phyloP scores from a whole-genome alignment of 2,329 filamentous ascomycete genomes.

The Graphilbum fragrans region DNA sequence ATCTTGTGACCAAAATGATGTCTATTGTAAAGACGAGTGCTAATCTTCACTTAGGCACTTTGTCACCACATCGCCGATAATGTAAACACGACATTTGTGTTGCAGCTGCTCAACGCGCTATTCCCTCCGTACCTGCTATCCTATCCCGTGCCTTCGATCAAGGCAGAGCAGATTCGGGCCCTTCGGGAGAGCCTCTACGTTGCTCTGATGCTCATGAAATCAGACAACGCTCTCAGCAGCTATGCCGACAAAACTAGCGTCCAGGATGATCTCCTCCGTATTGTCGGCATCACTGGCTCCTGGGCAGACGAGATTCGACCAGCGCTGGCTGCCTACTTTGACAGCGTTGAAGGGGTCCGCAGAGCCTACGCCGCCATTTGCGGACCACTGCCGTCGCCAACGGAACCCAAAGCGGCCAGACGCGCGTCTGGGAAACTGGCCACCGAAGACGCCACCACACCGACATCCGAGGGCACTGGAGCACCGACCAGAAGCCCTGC shows the following conservation, averaged over 20 bases:
- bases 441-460: not conserved
- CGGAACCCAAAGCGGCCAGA: not conserved
- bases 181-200: slow-evolving; percentile 7
- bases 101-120: slow-evolving; percentile 11
- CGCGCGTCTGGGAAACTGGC: not conserved
- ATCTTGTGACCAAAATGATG: too few species aligned
- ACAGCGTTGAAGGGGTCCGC: not conserved
- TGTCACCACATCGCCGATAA: slow-evolving; percentile 7
- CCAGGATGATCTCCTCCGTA: not conserved
- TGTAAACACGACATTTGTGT: slow-evolving; percentile 1
- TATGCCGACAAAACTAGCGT: not conserved
- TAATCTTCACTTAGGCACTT: slow-evolving; percentile 3
- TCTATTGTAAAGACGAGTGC: not conserved
- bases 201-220: not conserved
- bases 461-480: not conserved
- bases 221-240: not conserved
- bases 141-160: slow-evolving; percentile 8
- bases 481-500: not conserved
- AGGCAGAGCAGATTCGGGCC: slow-evolving; percentile 1
- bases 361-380: not conserved
- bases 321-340: slow-evolving; percentile 5
- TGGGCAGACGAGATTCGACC: slow-evolving; percentile 7
- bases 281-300: slow-evolving; percentile 2
- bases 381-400: not conserved
- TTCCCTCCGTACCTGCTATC: slow-evolving; percentile 11